These are phyloP conservation scores for Parafenestella ontariensis DNA, from an alignment of 2,329 filamentous ascomycete genomes.

Conservation along the genomic window DNA sequence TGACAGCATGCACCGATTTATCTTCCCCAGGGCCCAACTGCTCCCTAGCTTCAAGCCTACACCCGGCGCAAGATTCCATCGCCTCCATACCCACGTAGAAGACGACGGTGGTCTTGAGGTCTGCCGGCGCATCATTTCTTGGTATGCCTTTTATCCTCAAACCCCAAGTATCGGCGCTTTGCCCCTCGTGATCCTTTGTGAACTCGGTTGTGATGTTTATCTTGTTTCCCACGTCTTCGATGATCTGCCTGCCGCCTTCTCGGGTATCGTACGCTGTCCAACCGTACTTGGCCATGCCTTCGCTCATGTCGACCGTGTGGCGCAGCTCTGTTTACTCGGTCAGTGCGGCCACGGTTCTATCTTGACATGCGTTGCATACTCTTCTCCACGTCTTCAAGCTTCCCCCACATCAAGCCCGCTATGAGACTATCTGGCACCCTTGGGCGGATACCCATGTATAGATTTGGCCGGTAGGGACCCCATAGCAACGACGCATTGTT, in stretches of 20 bases:
- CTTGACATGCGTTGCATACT: conserved; percentile 63
- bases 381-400: conserved; percentile 77
- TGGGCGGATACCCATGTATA: conserved; percentile 90
- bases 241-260: conserved; percentile 82
- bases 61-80: conserved; percentile 57
- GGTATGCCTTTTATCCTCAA: conserved; percentile 81
- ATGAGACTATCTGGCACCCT: conserved; percentile 79
- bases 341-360: conserved; percentile 4
- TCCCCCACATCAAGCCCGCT: conserved; percentile 86
- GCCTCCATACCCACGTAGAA: conserved; percentile 85
- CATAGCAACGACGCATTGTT: conserved; percentile 85
- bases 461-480: conserved; percentile 91
- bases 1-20: conserved; percentile 67
- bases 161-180: conserved; percentile 89
- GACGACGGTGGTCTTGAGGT: conserved; percentile 76
- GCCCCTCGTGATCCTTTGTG: conserved; percentile 84
- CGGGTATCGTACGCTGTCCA: conserved; percentile 96
- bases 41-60: conserved; percentile 62
- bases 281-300: conserved; percentile 91
- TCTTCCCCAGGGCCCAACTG: conserved; percentile 54
- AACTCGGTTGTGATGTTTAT: conserved; percentile 91
- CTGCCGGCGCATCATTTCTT: conserved; percentile 67
- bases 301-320: conserved; percentile 92
- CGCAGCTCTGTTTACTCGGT: conserved; percentile 64
- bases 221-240: conserved; percentile 84